These are phyloP conservation scores for Wickerhamomyces subpelliculosus DNA, from an alignment of 805 yeast genomes.

Conservation along the genomic window DNA sequence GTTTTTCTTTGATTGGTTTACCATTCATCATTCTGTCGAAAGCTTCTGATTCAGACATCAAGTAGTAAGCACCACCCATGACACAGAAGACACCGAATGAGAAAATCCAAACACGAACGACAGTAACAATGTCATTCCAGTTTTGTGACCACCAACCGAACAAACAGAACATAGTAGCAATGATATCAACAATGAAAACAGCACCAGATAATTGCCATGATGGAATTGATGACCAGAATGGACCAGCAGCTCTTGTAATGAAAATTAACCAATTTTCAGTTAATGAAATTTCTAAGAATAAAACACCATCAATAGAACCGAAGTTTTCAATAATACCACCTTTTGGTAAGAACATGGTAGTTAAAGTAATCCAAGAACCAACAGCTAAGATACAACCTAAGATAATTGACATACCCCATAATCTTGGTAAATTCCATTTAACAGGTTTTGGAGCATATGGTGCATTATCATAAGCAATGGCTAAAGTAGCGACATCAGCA, in stretches of 20 bases:
- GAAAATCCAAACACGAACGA: conserved; percentile 91
- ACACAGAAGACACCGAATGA: conserved; percentile 96
- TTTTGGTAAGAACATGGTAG: conserved; percentile 84
- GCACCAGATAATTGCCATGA: conserved; percentile 97
- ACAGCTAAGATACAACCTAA: conserved; percentile 82
- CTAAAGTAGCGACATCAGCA: conserved; percentile 95
- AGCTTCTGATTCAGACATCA: conserved; percentile 76
- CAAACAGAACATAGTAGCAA: conserved; percentile 86
- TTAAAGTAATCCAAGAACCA: conserved; percentile 92
- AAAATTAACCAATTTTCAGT: conserved; percentile 97
- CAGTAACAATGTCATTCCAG: conserved; percentile 94
- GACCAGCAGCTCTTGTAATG: conserved; percentile 95
- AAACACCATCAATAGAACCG: conserved; percentile 89
- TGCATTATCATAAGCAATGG: conserved; percentile 97
- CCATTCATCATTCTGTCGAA: conserved; percentile 85
- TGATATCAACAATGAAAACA: conserved; percentile 80
- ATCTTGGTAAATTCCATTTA: conserved; percentile 94
- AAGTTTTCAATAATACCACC: conserved; percentile 96
- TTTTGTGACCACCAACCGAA: conserved; percentile 98
- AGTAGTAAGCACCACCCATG: conserved; percentile 93
- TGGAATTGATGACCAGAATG: conserved; percentile 95
- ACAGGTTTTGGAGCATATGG: conserved; percentile 91
- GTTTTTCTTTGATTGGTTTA: conserved; percentile 52
- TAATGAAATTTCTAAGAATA: conserved; percentile 88
- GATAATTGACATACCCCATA: conserved; percentile 93